These are phyloP conservation scores for Neurospora pannonica DNA, from an alignment of 495 filamentous ascomycete genomes.

Conservation along the genomic window DNA sequence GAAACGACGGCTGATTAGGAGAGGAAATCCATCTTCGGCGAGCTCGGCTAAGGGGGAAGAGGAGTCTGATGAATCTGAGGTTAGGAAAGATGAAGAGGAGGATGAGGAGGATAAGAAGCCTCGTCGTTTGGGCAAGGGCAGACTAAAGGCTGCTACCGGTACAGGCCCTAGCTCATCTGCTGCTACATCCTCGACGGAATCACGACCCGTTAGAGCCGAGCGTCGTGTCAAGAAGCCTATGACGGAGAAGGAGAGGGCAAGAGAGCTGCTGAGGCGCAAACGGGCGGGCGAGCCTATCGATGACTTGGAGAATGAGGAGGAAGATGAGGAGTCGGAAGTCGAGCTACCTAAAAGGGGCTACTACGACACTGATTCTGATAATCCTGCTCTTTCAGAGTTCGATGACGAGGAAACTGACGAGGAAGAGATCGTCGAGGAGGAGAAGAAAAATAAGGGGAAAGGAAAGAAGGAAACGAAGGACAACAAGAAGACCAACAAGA, in stretches of 20 bases:
- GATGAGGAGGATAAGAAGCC: neutral
- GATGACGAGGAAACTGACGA: slow-evolving; percentile 33
- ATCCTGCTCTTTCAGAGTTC: slow-evolving; percentile 31
- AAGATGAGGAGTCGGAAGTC: slow-evolving; percentile 10
- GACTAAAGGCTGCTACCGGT: neutral
- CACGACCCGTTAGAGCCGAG: neutral
- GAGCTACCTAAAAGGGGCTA: slow-evolving; percentile 15
- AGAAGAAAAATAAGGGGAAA: neutral
- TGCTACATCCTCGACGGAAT: neutral
- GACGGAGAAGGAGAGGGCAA: slow-evolving; percentile 19
- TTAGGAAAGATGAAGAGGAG: neutral
- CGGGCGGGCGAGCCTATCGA: slow-evolving; percentile 47
- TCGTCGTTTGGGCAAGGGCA: neutral
- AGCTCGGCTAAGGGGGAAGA: neutral
- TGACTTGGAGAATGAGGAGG: slow-evolving; percentile 30
- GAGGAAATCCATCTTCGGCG: neutral
- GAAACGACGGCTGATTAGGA: neutral
- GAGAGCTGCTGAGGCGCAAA: slow-evolving; percentile 18
- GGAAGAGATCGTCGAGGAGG: slow-evolving; percentile 15
- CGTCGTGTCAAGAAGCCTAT: slow-evolving; percentile 1
- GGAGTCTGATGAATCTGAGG: neutral
- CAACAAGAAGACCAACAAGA: slow-evolving; percentile 3
- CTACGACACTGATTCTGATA: slow-evolving; percentile 35
- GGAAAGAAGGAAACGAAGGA: neutral
- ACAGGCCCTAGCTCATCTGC: neutral